Base-by-base conservation (phyloP, 768 basidiomycete genomes). In the Fibroporia radiculosa region DNA sequence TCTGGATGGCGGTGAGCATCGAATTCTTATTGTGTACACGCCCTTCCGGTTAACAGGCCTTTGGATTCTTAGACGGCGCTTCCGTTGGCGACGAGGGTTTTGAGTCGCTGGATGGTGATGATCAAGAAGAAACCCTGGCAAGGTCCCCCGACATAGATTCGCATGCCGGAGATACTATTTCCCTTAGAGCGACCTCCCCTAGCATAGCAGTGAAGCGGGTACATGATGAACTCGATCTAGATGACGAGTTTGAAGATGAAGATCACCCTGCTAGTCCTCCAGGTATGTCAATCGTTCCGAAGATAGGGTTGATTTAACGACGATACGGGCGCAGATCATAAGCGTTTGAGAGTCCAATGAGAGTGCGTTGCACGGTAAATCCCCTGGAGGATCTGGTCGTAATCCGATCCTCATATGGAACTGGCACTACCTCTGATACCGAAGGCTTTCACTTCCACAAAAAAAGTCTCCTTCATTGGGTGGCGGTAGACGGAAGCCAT, bases 201-300 rank as follows among this genome's bases (percentile, higher is more conserved):
- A 31, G 18, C 16, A 46, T 16, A 45, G 33, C 53, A 10, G 50
- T 49, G 5, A 54, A 54, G 26, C 41, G 53, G n/a, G 42, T 41
- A 14, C 50, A 51, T 31, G 49, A 50, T 26, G 53, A 54, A 14
- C 36, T 49, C 18, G 53, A 51, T 6, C 42, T 47, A 1, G 49
- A 48, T 18, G 53, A 51, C 27, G 49, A 51, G 32, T 49, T 47
- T 13, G 47, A 40, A 10, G 47, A 34, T 42, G n/a, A 20, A 33
- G 43, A 42, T 23, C 29, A 20, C 27, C 13, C 23, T 34, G 6
- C 35, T 7, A 38, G 44, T 10, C 48, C 49, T 23, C 49, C 49
- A 22, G 49, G 52, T 54, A 19, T 16, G 49, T 42, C 0, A 31
- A 8, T 31, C n/a, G 10, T n/a, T n/a, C n/a, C 8, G 8, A 8